phyloP scores from a whole-genome alignment of 2,329 filamentous ascomycete species.

The Mycosphaerella arachidis region DNA sequence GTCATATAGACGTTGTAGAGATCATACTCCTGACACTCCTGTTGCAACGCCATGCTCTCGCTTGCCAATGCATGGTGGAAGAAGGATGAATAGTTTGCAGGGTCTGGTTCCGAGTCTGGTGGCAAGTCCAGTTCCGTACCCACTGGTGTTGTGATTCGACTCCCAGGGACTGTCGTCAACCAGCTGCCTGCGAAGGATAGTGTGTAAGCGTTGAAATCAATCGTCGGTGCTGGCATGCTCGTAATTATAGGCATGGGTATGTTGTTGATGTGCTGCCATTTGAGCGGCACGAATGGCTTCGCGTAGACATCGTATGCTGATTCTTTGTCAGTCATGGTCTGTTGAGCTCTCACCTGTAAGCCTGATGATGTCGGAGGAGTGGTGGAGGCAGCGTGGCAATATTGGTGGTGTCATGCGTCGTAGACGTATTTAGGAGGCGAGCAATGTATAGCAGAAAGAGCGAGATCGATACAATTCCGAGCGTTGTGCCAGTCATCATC shows the following conservation, averaged over 20 bases:
- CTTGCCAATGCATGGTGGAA: conserved; percentile 14
- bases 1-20: conserved; percentile 15
- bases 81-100: conserved; percentile 6
- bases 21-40: conserved; percentile 21
- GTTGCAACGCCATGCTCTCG: conserved; percentile 13
- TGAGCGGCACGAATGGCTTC: conserved; percentile 19
- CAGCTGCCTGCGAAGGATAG: conserved; percentile 5
- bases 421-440: not conserved
- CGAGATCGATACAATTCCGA: not conserved
- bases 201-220: conserved; percentile 10
- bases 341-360: not conserved
- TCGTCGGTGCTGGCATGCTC: conserved; percentile 1
- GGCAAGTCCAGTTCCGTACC: not conserved
- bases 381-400: not conserved
- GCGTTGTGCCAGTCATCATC: not conserved
- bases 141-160: too few relatives aligned
- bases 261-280: conserved; percentile 6
- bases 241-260: not conserved
- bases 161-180: not conserved
- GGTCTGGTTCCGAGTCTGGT: not conserved
- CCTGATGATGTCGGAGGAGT: not conserved
- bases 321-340: not conserved
- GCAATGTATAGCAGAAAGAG: not conserved
- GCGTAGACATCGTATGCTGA: conserved; percentile 22
- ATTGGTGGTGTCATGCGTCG: not conserved